Base-by-base conservation (phyloP, 1,284 basidiomycete species). In the Ganoderma sp. region DNA sequence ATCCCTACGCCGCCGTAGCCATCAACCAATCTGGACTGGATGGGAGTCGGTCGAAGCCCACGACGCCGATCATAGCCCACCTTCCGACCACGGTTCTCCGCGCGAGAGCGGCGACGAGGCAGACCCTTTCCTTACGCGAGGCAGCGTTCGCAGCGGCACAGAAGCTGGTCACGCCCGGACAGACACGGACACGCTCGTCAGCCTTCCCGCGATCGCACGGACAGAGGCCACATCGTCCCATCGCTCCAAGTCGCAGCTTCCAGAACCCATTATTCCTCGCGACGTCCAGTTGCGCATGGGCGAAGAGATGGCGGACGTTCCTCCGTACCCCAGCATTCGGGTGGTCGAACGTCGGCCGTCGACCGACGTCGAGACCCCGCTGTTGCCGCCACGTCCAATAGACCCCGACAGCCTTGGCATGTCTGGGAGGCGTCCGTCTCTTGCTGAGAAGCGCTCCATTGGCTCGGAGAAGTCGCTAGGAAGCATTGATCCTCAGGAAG, bases 61-160 rank as follows among this genome's bases (percentile, higher is more conserved):
- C 28, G 78, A 73, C 3, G 72, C 78, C 48, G 83, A 80, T 48
- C 37, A 69, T 14, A 60, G 60, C 43, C 65, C 66, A 12, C 76
- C 80, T 1, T 82, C 84, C n/a, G 89, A 87, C 41, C 86, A 90
- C 75, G 88, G 88, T 54, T 88, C 87, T 22, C 88, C 90, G 1
- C 82, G 89, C 15, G 84, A 84, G 34, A 90, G 88, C 65, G 90
- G 90, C 8, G 89, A 90, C 74, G 90, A 91, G 76, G 80, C 77
- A 2, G 88, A 90, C 72, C 82, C 90, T 0, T 89, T 91, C 81
- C 80, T 91, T 3, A 76, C 75, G 5, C 63, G 77, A n/a, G 71
- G 73, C 6, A 75, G 74, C 50, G 34, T 75, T 10, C 74, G 66
- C 50, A 74, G 73, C 57, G 77, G 66, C 22, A 73, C 75, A 2